Evolutionary conservation across 2,329 filamentous ascomycete species (phyloP).

Genomic region (Xylaria sp.): DNA sequence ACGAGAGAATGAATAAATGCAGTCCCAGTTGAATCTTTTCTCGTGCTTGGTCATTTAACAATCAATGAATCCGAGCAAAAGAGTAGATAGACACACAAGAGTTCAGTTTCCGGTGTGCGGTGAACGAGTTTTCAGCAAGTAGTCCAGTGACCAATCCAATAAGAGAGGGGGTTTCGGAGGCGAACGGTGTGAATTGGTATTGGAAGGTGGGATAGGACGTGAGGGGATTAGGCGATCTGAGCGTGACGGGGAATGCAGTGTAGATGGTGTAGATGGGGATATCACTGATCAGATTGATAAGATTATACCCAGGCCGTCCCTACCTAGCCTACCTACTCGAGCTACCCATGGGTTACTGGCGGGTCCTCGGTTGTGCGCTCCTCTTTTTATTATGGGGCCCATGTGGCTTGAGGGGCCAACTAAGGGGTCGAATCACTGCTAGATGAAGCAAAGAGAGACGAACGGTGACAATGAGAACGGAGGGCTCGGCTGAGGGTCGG

Average conservation of each 20-base stretch:
- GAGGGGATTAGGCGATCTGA: slow-evolving; percentile 35
- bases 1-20: not conserved
- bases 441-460: not conserved
- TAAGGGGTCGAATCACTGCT: no score
- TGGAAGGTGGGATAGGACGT: slow-evolving; percentile 18
- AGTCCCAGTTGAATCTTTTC: not conserved
- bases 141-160: slow-evolving; percentile 7
- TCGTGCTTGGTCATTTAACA: not conserved
- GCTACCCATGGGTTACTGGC: no score
- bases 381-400: not conserved
- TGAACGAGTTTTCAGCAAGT: slow-evolving; percentile 10
- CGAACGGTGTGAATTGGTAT: slow-evolving; percentile 13
- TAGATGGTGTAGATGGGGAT: slow-evolving; percentile 41
- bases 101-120: slow-evolving; percentile 15
- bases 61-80: not conserved
- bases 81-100: not conserved
- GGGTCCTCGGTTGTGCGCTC: slow-evolving; percentile 14
- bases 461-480: not conserved
- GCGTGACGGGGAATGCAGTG: slow-evolving; percentile 13
- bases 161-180: slow-evolving; percentile 13
- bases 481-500: not conserved
- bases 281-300: slow-evolving; percentile 55
- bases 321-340: no score
- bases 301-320: no score
- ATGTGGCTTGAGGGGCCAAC: not conserved